Evolutionary conservation across 306 rosid species (phyloP), one percentile per base, ranked within the genome.

Genomic region (Inga laurina): DNA sequence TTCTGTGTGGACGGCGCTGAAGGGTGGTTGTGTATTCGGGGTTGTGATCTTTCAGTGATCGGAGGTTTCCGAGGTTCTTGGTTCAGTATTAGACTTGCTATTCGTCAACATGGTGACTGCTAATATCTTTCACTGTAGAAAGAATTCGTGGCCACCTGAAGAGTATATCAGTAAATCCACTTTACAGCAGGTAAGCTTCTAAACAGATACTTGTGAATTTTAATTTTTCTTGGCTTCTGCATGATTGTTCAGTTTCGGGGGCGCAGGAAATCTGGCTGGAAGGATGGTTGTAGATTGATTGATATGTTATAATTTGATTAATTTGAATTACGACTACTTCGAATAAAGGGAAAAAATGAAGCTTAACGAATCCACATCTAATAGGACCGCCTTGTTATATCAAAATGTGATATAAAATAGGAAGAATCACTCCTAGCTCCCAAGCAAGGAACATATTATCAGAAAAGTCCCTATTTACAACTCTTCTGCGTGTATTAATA

Each of bases 121-220:
- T 27, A 84, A 83, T 82, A 56, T 96, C 73, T 96, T 96, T 76
- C 98, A 90, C 64, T 86, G 78, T 87, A 88, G 97, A 85, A 96
- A 94, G 86, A 92, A 94, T 88, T 96, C 99, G 44, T 96, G 99
- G 99, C 99, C 99, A 16, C 89, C 98, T 10, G 90, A 89, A 77
- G 99, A 94, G 93, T 96, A 96, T 72, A 87, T 96, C 79, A 91
- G 86, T 87, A 92, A 80, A 81, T 71, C 82, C 27, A 93, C 99
- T 82, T 84, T 96, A 80, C 98, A 94, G 65, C 86, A 88, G 94
- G 98, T 96, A 88, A 71, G 86, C 56, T 46, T 11, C n/a, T 11
- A 2, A n/a, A 24, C 10, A 45, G 57, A 45, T 72, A 14, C 76
- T 3, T 46, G 76, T 18, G n/a, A 57, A 7, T 10, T n/a, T 57